phyloP scores from a whole-genome alignment of 495 filamentous ascomycete species.

The Penicillium samsonianum region DNA sequence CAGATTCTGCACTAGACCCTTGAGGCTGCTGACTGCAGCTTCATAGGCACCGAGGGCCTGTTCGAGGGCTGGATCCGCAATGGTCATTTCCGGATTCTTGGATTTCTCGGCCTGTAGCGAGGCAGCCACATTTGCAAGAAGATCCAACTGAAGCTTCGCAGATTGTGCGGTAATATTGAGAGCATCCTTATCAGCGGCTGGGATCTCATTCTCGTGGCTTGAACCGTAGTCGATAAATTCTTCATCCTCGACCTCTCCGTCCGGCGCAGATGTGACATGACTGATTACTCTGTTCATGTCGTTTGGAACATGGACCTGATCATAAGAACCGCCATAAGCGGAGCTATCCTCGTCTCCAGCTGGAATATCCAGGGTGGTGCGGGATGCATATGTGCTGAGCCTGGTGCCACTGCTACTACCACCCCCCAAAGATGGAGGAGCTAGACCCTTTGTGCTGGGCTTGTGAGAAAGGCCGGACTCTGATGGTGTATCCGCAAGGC shows the following conservation, averaged over 20 bases:
- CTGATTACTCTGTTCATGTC: slow-evolving; percentile 52
- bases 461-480: slow-evolving; percentile 36
- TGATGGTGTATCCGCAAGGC: slow-evolving; percentile 30
- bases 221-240: slow-evolving; percentile 83
- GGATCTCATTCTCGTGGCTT: slow-evolving; percentile 70
- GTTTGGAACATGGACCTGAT: slow-evolving; percentile 55
- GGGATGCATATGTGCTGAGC: slow-evolving; percentile 48
- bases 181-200: slow-evolving; percentile 77
- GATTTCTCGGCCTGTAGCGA: slow-evolving; percentile 74
- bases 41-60: slow-evolving; percentile 88
- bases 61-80: slow-evolving; percentile 72
- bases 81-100: slow-evolving; percentile 64
- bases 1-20: slow-evolving; percentile 81
- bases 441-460: slow-evolving; percentile 42
- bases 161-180: slow-evolving; percentile 96
- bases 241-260: slow-evolving; percentile 72
- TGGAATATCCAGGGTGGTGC: slow-evolving; percentile 50
- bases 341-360: slow-evolving; percentile 58
- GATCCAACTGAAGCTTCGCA: slow-evolving; percentile 86
- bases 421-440: slow-evolving; percentile 35
- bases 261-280: slow-evolving; percentile 46
- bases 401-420: slow-evolving; percentile 41
- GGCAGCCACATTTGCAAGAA: slow-evolving; percentile 77
- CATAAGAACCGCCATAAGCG: slow-evolving; percentile 53
- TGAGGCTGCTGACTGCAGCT: slow-evolving; percentile 82